Percentiles rank a stretch among this genome's conserved stretches.
phyloP scores from a whole-genome alignment of 495 filamentous ascomycete species.

The Trichoderma erinaceum region DNA sequence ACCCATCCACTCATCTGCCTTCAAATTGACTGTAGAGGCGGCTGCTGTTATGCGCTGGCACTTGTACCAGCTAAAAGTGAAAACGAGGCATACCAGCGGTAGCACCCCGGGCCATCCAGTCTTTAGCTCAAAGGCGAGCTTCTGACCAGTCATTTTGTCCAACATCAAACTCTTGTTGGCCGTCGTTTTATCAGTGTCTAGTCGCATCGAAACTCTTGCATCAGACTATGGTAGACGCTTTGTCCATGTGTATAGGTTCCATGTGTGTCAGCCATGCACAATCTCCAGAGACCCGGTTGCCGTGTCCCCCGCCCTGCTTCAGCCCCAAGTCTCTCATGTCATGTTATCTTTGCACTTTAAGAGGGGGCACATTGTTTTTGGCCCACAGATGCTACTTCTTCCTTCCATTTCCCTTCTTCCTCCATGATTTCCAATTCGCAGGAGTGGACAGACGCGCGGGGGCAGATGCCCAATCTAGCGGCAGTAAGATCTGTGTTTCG shows the following conservation, averaged over 20 bases:
- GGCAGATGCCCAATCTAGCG: no score
- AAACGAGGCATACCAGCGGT: neutral
- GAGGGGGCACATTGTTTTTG: neutral
- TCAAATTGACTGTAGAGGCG: neutral
- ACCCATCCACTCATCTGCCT: neutral
- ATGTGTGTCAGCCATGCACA: neutral
- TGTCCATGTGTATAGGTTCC: neutral
- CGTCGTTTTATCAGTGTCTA: neutral
- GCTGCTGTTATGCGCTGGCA: neutral
- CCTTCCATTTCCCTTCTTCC: neutral
- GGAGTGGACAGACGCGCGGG: no score
- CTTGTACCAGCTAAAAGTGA: neutral
- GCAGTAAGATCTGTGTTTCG: no score
- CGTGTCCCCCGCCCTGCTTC: neutral
- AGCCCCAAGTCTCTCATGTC: neutral
- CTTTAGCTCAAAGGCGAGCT: neutral
- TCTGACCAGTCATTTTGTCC: neutral
- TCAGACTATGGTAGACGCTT: neutral
- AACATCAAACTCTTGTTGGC: neutral
- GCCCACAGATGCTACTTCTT: neutral
- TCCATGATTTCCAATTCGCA: neutral
- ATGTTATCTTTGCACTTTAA: neutral
- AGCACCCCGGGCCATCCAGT: neutral
- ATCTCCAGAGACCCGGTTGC: constrained; percentile 9
- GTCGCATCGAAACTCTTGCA: neutral